Conservation (phyloP, 345 rosid species). For the Citrus australasica region DNA sequence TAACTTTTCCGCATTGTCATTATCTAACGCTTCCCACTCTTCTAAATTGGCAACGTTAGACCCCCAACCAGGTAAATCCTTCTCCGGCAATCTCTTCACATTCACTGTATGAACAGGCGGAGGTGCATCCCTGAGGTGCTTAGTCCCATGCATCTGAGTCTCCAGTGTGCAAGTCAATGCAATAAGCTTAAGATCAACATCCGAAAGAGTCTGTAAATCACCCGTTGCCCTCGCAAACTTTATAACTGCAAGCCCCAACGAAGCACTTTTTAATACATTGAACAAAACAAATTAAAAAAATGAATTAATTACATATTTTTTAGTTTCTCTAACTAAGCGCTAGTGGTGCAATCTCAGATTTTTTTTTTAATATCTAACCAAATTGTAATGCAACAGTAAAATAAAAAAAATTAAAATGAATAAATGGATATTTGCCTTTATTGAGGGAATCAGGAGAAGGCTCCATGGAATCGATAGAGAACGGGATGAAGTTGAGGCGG, state of each 20-base stretch:
- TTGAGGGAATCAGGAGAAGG: conserved; percentile 80
- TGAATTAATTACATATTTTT: not conserved
- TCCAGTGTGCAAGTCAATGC: conserved; percentile 82
- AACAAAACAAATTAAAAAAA: not conserved
- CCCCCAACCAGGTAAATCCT: conserved; percentile 96
- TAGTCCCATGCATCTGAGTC: conserved; percentile 77
- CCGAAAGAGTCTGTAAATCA: conserved; percentile 84
- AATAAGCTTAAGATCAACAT: conserved; percentile 79
- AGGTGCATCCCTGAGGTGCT: conserved; percentile 68
- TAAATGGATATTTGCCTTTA: conserved; percentile 36
- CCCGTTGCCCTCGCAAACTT: conserved; percentile 91
- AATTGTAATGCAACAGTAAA: not conserved
- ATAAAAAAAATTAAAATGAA: not conserved
- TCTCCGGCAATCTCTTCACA: conserved; percentile 80
- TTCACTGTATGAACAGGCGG: conserved; percentile 73
- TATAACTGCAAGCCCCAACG: conserved; percentile 36
- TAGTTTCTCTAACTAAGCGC: not conserved
- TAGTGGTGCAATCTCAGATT: not conserved
- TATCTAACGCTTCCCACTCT: conserved; percentile 90
- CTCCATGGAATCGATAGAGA: conserved; percentile 71
- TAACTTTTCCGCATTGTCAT: conserved; percentile 41
- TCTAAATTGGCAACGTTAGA: conserved; percentile 82
- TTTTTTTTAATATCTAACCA: not conserved
- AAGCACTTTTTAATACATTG: not conserved
- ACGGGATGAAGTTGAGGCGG: conserved; percentile 68